Conservation (phyloP, 2,329 filamentous ascomycete genomes). For the Seiridium unicorne region DNA sequence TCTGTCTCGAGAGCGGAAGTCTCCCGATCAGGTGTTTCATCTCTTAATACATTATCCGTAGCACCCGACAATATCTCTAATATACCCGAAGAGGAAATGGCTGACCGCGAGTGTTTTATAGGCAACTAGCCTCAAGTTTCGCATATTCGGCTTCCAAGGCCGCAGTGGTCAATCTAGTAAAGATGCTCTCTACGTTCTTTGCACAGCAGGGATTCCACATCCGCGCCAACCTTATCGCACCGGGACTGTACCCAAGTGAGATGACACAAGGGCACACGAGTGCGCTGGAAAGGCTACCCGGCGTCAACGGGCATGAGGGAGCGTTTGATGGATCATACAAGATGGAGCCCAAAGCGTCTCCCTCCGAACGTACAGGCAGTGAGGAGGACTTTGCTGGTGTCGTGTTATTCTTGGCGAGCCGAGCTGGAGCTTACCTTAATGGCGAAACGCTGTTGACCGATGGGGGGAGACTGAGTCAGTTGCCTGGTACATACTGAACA, state of each 20-base stretch:
- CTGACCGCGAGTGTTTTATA: too few relatives aligned
- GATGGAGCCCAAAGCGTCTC: conserved; percentile 2
- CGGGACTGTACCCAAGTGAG: conserved; percentile 6
- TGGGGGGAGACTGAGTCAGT: conserved; percentile 3
- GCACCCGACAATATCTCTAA: too few relatives aligned
- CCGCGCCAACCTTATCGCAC: conserved; percentile 7
- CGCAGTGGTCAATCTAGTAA: neutral
- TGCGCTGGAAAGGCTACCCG: neutral
- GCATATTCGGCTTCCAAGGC: conserved; percentile 4
- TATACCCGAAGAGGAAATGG: too few relatives aligned
- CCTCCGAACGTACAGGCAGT: conserved; percentile 3
- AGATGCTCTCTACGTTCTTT: conserved; percentile 8
- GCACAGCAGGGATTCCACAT: neutral
- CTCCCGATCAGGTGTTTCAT: too few relatives aligned
- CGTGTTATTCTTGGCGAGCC: conserved; percentile 3
- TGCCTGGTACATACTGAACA: neutral
- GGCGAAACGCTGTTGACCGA: conserved; percentile 4
- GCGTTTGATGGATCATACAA: neutral
- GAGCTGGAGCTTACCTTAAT: conserved; percentile 4
- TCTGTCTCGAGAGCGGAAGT: too few relatives aligned
- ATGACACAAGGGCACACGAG: neutral
- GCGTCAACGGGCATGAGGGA: neutral
- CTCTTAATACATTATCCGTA: too few relatives aligned
- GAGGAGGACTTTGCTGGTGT: conserved; percentile 8
- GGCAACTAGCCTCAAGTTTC: conserved; percentile 4